Evolutionary conservation across 768 basidiomycete genomes (phyloP).

Genomic region (Cyclocybe cylindracea): DNA sequence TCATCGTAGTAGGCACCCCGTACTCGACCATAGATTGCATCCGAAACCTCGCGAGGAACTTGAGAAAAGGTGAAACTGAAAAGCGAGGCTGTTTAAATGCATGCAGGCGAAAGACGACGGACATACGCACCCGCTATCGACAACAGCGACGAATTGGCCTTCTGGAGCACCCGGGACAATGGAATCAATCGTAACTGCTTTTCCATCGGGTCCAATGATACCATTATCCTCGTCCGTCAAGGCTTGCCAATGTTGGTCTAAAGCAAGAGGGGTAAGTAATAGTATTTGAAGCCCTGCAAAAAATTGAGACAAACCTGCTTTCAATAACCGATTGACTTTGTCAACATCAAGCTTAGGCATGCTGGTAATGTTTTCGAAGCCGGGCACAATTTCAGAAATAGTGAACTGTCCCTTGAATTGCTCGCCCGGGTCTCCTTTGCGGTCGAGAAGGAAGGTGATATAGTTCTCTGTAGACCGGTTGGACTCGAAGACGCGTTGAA

Average conservation of each 20-base stretch:
- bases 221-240: slow-evolving; percentile 64
- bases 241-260: slow-evolving; percentile 82
- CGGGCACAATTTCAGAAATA: slow-evolving; percentile 62
- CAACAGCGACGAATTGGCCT: slow-evolving; percentile 67
- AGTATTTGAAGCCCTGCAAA: not conserved
- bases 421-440: slow-evolving; percentile 54
- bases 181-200: slow-evolving; percentile 57
- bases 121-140: slow-evolving; percentile 63
- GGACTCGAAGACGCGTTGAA: slow-evolving; percentile 67
- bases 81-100: not conserved
- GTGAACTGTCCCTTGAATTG: slow-evolving; percentile 66
- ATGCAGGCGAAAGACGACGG: slow-evolving; percentile 6
- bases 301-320: slow-evolving; percentile 35
- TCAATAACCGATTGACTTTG: slow-evolving; percentile 57
- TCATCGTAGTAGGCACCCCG: slow-evolving; percentile 68
- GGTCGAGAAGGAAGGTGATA: slow-evolving; percentile 68
- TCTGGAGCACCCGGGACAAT: slow-evolving; percentile 69
- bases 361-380: slow-evolving; percentile 58
- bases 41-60: slow-evolving; percentile 72
- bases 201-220: slow-evolving; percentile 78
- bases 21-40: slow-evolving; percentile 81
- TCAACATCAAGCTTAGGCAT: slow-evolving; percentile 70
- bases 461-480: slow-evolving; percentile 59
- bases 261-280: slow-evolving; percentile 1
- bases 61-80: slow-evolving; percentile 48